Evolutionary conservation across 2,329 filamentous ascomycete genomes (phyloP).

Genomic region (Microsporum ferrugineum): DNA sequence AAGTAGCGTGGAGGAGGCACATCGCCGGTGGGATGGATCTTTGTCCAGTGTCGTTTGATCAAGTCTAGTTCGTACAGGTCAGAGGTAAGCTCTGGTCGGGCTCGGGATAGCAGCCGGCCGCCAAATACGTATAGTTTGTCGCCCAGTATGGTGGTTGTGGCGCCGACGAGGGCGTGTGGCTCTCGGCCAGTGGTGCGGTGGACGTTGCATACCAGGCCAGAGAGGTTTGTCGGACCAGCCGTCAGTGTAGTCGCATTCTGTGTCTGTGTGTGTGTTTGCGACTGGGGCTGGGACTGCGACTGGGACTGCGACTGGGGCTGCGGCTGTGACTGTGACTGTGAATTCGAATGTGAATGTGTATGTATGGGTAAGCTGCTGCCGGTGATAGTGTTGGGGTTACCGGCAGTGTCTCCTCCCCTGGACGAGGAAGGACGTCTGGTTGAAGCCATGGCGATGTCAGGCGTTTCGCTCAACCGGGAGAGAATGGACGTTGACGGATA

Average conservation of each 20-base stretch:
- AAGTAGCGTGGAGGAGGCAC: conserved; percentile 88
- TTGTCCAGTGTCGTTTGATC: conserved; percentile 84
- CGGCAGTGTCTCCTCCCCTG: neutral
- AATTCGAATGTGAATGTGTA: neutral
- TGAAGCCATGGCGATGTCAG: neutral
- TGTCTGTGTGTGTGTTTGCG: neutral
- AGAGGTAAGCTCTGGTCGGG: conserved; percentile 70
- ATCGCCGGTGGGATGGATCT: conserved; percentile 71
- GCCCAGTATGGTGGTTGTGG: conserved; percentile 86
- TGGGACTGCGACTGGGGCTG: neutral
- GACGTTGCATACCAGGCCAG: conserved; percentile 57
- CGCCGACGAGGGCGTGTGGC: conserved; percentile 81
- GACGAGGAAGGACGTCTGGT: conserved; percentile 4
- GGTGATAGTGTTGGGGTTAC: neutral
- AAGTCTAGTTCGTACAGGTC: conserved; percentile 91
- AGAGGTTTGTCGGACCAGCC: conserved; percentile 45
- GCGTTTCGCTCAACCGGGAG: neutral
- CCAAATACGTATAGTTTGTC: conserved; percentile 97
- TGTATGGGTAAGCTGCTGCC: neutral
- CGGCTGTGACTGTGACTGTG: neutral
- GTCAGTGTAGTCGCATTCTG: conserved; percentile 1
- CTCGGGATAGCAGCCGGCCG: conserved; percentile 74
- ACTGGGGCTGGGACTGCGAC: neutral
- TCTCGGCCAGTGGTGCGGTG: conserved; percentile 80
- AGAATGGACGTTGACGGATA: conserved; percentile 2